Evolutionary conservation across 2,329 filamentous ascomycete species (phyloP).

Genomic region (Trichoderma endophyticum): DNA sequence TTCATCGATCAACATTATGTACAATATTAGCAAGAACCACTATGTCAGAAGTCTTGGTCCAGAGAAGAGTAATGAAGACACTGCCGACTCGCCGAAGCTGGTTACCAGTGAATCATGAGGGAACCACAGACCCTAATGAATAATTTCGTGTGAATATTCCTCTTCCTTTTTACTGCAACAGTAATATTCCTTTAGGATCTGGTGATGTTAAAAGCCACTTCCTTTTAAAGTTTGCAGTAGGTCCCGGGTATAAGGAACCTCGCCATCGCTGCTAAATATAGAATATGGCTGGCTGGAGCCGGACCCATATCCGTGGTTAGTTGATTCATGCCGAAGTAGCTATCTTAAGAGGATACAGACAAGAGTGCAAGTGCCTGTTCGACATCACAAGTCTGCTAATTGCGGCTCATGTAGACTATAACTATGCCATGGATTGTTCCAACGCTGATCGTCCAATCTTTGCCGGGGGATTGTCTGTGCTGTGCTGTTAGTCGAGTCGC

Average conservation of each 20-base stretch:
- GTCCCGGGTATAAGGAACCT: background rate
- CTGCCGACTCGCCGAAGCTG: too few species aligned
- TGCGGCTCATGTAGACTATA: background rate
- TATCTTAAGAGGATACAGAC: background rate
- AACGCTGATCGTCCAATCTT: background rate
- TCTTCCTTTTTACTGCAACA: background rate
- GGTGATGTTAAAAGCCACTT: background rate
- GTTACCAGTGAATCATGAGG: too few species aligned
- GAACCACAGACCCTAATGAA: too few species aligned
- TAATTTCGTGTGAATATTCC: too few species aligned
- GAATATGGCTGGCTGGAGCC: background rate
- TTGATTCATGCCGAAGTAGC: background rate
- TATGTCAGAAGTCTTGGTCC: too few species aligned
- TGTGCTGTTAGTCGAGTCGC: background rate
- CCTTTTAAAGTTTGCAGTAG: background rate
- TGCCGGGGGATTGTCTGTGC: background rate
- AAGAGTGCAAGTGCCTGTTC: background rate
- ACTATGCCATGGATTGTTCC: background rate
- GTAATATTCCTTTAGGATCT: background rate
- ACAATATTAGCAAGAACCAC: too few species aligned
- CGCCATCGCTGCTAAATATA: background rate
- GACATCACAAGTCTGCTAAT: background rate
- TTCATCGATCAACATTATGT: too few species aligned
- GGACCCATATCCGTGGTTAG: background rate
- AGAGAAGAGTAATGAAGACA: too few species aligned